Conservation (phyloP, 306 rosid species). For the Castanea sativa region DNA sequence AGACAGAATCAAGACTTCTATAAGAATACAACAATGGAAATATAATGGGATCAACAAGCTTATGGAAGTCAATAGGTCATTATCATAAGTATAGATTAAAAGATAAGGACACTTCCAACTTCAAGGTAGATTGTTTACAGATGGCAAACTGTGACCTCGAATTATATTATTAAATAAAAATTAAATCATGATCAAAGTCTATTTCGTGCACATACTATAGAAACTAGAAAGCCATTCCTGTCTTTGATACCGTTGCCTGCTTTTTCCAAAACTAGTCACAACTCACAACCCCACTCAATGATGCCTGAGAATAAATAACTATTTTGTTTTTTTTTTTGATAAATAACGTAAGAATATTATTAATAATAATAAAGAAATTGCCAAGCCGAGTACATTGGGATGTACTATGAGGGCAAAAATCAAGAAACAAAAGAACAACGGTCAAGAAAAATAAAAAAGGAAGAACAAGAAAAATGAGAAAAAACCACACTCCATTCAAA, state of each 20-base stretch:
- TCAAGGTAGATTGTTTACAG: background rate
- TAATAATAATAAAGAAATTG: no score
- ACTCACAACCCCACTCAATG: no score
- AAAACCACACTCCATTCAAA: no score
- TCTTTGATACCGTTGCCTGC: slow-evolving; percentile 9
- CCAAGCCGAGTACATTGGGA: no score
- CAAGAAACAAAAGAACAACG: no score
- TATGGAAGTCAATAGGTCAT: background rate
- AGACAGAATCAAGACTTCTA: background rate
- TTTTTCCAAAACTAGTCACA: slow-evolving; percentile 2
- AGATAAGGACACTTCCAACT: slow-evolving; percentile 2
- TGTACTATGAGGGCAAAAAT: no score
- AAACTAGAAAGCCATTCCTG: background rate
- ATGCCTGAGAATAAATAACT: no score
- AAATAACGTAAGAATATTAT: no score
- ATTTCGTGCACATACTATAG: slow-evolving; percentile 1
- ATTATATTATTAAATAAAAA: background rate
- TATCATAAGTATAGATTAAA: background rate
- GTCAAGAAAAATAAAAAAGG: no score
- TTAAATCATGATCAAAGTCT: background rate
- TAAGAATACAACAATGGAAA: background rate
- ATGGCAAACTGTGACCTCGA: slow-evolving; percentile 8
- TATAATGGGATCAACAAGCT: background rate
- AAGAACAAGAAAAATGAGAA: no score
- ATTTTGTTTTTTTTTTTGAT: no score